These are phyloP conservation scores for Phaseolus coccineus DNA, from an alignment of 331 rosid genomes.

Conservation along the genomic window DNA sequence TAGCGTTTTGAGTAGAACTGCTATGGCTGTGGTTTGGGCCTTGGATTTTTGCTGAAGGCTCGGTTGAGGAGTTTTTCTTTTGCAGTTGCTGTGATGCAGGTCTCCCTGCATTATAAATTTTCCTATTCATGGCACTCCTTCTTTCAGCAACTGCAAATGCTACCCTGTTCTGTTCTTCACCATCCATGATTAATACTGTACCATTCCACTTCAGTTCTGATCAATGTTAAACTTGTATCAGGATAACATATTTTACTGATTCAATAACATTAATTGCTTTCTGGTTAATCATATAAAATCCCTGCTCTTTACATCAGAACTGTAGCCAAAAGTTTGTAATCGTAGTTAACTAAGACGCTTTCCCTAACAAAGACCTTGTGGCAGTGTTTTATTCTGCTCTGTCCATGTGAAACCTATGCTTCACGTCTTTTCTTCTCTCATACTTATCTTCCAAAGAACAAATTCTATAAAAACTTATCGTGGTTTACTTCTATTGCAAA, in stretches of 20 bases:
- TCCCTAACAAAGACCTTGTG: too few relatives aligned
- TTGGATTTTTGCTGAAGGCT: slow-evolving; percentile 63
- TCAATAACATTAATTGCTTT: not conserved
- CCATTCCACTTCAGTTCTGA: not conserved
- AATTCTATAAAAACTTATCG: too few relatives aligned
- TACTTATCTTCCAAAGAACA: too few relatives aligned
- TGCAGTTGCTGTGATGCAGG: slow-evolving; percentile 13
- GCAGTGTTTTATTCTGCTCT: too few relatives aligned
- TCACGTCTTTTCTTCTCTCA: too few relatives aligned
- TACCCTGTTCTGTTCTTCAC: not conserved
- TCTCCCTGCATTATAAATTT: not conserved
- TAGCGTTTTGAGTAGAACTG: slow-evolving; percentile 35
- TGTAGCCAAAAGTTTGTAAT: not conserved
- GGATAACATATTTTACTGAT: not conserved
- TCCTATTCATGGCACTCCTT: not conserved
- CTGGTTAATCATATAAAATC: not conserved
- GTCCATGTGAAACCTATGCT: too few relatives aligned
- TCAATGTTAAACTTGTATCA: too few relatives aligned
- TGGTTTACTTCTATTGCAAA: too few relatives aligned
- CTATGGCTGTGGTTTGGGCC: slow-evolving; percentile 52
- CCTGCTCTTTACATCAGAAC: not conserved
- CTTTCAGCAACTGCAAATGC: not conserved
- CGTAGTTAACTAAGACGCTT: not conserved
- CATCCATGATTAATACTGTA: not conserved
- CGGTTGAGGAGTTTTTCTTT: slow-evolving; percentile 34